Conservation (phyloP, 1,284 basidiomycete genomes). For the Puccinia coronata region DNA sequence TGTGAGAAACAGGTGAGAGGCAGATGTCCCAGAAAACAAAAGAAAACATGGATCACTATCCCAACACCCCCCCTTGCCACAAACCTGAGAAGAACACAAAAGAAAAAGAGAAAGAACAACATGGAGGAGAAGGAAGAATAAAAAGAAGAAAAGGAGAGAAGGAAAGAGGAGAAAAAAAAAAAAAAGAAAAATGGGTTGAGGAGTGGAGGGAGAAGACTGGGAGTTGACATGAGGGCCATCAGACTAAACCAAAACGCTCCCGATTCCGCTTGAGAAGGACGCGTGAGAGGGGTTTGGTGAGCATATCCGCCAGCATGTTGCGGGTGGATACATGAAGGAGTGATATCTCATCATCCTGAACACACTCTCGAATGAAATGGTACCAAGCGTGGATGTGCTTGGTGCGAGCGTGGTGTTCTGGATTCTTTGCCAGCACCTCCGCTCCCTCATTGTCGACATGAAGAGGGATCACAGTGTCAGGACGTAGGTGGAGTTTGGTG, state of each 20-base stretch:
- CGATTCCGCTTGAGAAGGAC: neutral
- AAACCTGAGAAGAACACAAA: no score
- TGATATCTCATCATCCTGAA: neutral
- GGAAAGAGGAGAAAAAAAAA: neutral
- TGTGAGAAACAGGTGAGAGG: no score
- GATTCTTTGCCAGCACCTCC: neutral
- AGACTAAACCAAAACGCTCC: neutral
- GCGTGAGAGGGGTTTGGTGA: neutral
- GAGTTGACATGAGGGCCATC: no score
- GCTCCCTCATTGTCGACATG: slow-evolving; percentile 25
- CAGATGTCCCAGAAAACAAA: no score
- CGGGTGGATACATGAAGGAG: neutral
- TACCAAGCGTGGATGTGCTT: neutral
- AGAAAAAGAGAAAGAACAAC: no score
- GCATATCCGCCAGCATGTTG: slow-evolving; percentile 6
- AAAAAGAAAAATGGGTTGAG: neutral
- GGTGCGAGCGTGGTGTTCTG: neutral
- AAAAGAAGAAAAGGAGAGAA: neutral
- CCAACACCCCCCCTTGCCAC: no score
- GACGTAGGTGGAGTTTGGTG: neutral
- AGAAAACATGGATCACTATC: no score
- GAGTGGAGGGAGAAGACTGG: no score
- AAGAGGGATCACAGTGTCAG: neutral
- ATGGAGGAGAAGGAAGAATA: no score
- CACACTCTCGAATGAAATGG: slow-evolving; percentile 1